phyloP scores from a whole-genome alignment of 192 early-diverging fungal species.

The Pecoramyces ruminantium region DNA sequence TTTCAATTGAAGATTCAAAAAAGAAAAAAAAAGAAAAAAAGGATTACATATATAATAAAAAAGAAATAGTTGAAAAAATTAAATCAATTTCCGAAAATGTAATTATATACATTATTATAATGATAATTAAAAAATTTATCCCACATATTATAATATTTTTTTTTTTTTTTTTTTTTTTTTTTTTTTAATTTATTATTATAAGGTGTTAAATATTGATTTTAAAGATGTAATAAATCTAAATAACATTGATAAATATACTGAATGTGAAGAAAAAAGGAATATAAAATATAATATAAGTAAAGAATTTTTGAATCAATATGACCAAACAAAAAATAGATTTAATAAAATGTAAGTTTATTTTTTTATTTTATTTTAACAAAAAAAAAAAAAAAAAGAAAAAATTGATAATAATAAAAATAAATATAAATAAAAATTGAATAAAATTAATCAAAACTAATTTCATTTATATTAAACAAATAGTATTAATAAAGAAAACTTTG shows the following conservation, averaged over 20 bases:
- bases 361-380: background rate
- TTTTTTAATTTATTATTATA: too few relatives aligned
- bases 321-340: background rate
- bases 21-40: background rate
- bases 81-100: background rate
- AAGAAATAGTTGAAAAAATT: background rate
- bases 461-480: background rate
- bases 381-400: too few relatives aligned
- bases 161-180: too few relatives aligned
- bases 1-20: background rate
- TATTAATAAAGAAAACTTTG: background rate
- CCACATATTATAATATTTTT: too few relatives aligned
- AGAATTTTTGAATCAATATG: background rate
- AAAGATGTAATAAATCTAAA: background rate
- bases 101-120: background rate
- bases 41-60: background rate
- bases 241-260: background rate
- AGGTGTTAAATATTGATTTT: background rate
- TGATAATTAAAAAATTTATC: too few relatives aligned
- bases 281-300: background rate
- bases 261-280: background rate
- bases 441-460: too few relatives aligned
- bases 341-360: background rate
- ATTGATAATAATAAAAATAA: too few relatives aligned
- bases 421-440: too few relatives aligned